Evolutionary conservation across 768 basidiomycete genomes (phyloP).

Genomic region (Boletus rufocinnamomeus): DNA sequence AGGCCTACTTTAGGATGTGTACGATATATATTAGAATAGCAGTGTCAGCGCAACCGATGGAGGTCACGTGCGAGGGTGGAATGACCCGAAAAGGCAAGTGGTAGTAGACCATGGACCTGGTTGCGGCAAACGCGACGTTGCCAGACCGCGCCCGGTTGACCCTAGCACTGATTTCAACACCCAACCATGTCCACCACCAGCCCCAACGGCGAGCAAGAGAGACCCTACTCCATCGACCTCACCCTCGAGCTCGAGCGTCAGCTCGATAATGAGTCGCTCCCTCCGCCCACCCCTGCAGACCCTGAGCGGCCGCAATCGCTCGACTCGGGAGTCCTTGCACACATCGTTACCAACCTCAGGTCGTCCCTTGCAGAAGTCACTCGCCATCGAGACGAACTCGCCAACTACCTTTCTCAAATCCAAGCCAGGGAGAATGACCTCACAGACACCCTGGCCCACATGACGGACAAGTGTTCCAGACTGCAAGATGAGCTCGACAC

Average conservation of each 20-base stretch:
- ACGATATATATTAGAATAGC: slow-evolving; percentile 7
- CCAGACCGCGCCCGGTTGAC: background rate
- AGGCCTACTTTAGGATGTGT: background rate
- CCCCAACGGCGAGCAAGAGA: slow-evolving; percentile 17
- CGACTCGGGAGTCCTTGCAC: slow-evolving; percentile 74
- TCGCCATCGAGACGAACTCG: slow-evolving; percentile 71
- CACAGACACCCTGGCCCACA: slow-evolving; percentile 60
- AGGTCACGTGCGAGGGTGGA: slow-evolving; percentile 16
- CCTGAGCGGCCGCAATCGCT: slow-evolving; percentile 50
- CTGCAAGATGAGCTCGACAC: slow-evolving; percentile 59
- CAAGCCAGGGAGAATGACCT: slow-evolving; percentile 59
- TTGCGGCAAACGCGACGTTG: slow-evolving; percentile 17
- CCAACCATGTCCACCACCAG: slow-evolving; percentile 33
- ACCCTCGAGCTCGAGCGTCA: slow-evolving; percentile 78
- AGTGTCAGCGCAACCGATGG: background rate
- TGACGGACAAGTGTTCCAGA: slow-evolving; percentile 64
- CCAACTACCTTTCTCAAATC: slow-evolving; percentile 49
- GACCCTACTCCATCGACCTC: slow-evolving; percentile 67
- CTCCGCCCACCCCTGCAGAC: slow-evolving; percentile 45
- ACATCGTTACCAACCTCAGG: slow-evolving; percentile 73
- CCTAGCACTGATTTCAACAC: slow-evolving; percentile 1
- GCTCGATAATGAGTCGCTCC: slow-evolving; percentile 63
- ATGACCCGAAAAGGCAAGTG: background rate
- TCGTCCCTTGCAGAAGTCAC: slow-evolving; percentile 62
- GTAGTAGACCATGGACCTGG: background rate